A percentile compares a stretch with the other conserved stretches of the same genome.
phyloP scores from a whole-genome alignment of 495 filamentous ascomycete genomes.

The Xylaria grammica region DNA sequence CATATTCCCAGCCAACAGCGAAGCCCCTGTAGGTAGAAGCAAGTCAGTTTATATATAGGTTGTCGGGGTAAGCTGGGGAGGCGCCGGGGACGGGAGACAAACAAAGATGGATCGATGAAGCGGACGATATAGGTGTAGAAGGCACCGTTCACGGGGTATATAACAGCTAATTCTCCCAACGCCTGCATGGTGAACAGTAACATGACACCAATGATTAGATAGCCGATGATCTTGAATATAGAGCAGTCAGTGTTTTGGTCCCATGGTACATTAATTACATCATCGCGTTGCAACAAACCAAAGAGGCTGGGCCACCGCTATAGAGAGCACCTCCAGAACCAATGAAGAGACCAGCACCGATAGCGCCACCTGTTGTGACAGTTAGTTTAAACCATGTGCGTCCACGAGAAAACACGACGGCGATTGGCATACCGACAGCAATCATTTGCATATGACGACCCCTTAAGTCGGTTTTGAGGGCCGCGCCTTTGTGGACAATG shows the following conservation, averaged over 20 bases:
- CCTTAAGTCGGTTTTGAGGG: conserved; percentile 40
- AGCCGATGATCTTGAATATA: conserved; percentile 54
- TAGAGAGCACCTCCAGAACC: conserved; percentile 55
- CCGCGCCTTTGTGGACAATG: conserved; percentile 28
- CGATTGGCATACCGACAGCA: conserved; percentile 62
- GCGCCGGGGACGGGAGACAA: no score
- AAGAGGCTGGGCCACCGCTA: conserved; percentile 59
- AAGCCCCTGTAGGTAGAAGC: conserved; percentile 57
- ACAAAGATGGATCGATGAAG: conserved; percentile 71
- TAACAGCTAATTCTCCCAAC: conserved; percentile 69
- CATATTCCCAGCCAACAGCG: conserved; percentile 78
- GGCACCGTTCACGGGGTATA: conserved; percentile 67
- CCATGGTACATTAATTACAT: neutral
- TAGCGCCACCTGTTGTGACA: conserved; percentile 50
- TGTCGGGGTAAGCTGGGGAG: neutral
- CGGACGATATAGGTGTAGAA: conserved; percentile 66
- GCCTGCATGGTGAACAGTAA: conserved; percentile 59
- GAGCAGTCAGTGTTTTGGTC: neutral
- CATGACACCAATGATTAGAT: conserved; percentile 52
- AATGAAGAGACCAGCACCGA: conserved; percentile 65
- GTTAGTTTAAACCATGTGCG: conserved; percentile 20
- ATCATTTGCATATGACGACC: conserved; percentile 77
- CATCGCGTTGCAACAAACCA: conserved; percentile 40
- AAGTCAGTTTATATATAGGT: neutral
- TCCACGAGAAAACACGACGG: neutral